Base-by-base conservation (phyloP, 1,139 yeast species). In the Hansenula sp. region DNA sequence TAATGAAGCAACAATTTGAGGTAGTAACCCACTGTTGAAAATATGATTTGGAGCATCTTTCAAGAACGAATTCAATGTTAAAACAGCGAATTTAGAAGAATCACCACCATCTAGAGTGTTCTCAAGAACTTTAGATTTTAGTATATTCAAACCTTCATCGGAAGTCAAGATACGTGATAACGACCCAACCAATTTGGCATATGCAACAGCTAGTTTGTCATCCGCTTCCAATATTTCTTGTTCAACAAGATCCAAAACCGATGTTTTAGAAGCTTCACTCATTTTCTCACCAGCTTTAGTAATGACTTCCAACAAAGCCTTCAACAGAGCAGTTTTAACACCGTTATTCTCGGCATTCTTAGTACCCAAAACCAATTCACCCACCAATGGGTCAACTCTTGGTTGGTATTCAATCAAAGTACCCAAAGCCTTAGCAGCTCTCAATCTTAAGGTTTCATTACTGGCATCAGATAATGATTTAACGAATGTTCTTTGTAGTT, bases 401-500 rank as follows among this genome's bases (percentile, higher is more conserved):
- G 98, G 93, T 65, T 91, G 98, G 61, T 86, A 81, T 54, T 83
- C 84, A 58, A 93, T 87, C 60, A 93, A 75, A 9, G 91, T 81
- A 43, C 96, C 96, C 54, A 93, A 71, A 0, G 97, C 98, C 55
- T 74, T 77, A 33, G 96, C 97, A n/a, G 98, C 96, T 51, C 96
- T 78, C 5, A 81, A 66, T 57, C 98, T 77, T 58, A 93, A 72
- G 8, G 77, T 68, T 47, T 84, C 95, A 58, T 83, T 86, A 2
- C 74, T 60, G 3, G 85, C 74, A 66, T 93, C 99, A 40, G 89
- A 77, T 51, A 94, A 73, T 1, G 96, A 87, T 63, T 95, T 86
- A 39, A 94, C 96, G 70, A 93, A 94, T 1, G 99, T 94, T 65
- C 99, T 79, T 68, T 94, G 99, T 55, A 94, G 74, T 70, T 94